phyloP scores from a whole-genome alignment of 441 rosid genomes.

The Pelargonium myrrhifolium region DNA sequence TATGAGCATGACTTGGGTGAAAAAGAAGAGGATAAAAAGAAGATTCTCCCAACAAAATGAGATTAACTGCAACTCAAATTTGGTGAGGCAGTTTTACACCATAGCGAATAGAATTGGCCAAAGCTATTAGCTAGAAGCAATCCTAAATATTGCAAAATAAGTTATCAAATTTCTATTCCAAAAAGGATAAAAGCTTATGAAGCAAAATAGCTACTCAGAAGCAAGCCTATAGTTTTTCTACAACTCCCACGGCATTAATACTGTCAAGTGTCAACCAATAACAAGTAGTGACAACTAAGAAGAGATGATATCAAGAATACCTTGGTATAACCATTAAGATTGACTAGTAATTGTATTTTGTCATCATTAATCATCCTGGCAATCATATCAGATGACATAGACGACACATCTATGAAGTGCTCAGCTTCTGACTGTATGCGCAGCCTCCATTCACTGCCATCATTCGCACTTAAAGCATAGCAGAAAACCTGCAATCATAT shows the following conservation, averaged over 20 bases:
- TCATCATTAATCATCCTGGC: conserved; percentile 85
- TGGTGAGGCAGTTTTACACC: not conserved
- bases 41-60: no score
- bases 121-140: not conserved
- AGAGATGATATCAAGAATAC: conserved; percentile 22
- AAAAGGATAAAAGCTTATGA: no score
- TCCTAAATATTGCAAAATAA: not conserved
- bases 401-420: conserved; percentile 86
- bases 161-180: no score
- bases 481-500: conserved; percentile 60
- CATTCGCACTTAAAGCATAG: conserved; percentile 89
- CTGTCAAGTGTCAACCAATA: not conserved
- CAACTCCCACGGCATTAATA: not conserved
- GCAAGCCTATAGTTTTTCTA: no score
- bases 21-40: no score
- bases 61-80: not conserved
- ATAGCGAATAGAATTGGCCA: not conserved
- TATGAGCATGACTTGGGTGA: not conserved
- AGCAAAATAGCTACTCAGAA: no score
- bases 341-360: conserved; percentile 77
- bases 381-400: conserved; percentile 78
- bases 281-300: not conserved
- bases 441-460: conserved; percentile 95
- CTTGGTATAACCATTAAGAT: conserved; percentile 97
- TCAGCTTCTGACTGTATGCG: conserved; percentile 86